These are phyloP conservation scores for Aspergillus indologenus DNA, from an alignment of 495 filamentous ascomycete genomes.

Conservation along the genomic window DNA sequence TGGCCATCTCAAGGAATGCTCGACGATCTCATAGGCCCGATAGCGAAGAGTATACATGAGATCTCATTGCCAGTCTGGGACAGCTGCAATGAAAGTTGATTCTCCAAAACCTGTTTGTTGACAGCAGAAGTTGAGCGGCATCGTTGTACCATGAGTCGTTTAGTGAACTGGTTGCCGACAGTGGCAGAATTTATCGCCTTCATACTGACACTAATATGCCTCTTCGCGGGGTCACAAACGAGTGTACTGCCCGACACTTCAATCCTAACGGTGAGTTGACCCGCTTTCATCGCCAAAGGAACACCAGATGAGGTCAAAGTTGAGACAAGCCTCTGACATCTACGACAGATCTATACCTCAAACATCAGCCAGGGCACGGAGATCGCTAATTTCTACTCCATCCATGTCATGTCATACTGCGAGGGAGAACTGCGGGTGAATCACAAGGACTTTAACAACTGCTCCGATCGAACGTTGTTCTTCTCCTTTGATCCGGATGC, in stretches of 20 bases:
- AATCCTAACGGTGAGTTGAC: slow-evolving; percentile 58
- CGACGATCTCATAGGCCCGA: not conserved
- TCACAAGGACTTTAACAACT: slow-evolving; percentile 56
- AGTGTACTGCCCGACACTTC: slow-evolving; percentile 61
- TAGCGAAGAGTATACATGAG: not conserved
- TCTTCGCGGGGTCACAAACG: slow-evolving; percentile 65
- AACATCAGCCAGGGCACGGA: slow-evolving; percentile 50
- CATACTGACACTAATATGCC: slow-evolving; percentile 63
- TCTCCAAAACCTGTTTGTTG: not conserved
- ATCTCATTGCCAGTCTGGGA: not conserved
- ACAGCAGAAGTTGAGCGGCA: not conserved
- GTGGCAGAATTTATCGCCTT: slow-evolving; percentile 54
- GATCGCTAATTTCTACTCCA: slow-evolving; percentile 70
- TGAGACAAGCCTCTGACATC: slow-evolving; percentile 13
- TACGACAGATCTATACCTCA: slow-evolving; percentile 33
- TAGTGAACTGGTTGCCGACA: slow-evolving; percentile 21
- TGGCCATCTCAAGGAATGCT: slow-evolving; percentile 4
- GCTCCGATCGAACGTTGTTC: slow-evolving; percentile 55
- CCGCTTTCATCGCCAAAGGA: not conserved
- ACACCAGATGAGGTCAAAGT: slow-evolving; percentile 23
- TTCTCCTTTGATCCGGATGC: slow-evolving; percentile 59
- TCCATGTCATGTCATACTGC: slow-evolving; percentile 70
- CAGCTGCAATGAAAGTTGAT: not conserved
- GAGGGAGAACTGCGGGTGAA: slow-evolving; percentile 52
- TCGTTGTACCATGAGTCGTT: slow-evolving; percentile 1